Evolutionary conservation across 2,329 filamentous ascomycete species (phyloP).

Genomic region (Diplodia mutila): DNA sequence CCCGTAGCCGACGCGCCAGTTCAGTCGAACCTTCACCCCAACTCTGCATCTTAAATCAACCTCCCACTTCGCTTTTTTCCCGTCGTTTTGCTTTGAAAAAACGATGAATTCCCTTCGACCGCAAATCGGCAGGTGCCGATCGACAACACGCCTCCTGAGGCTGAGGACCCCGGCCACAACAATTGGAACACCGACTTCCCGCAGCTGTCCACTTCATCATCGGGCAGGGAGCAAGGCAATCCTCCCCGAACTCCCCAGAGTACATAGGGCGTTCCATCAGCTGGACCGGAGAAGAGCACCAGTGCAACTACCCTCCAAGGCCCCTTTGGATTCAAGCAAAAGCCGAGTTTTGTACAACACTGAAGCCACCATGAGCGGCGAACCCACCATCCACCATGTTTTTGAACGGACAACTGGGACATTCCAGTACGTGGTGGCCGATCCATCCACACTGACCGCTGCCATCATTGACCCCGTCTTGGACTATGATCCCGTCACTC

Average conservation of each 20-base stretch:
- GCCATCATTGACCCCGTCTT: constrained; percentile 65
- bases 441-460: constrained; percentile 52
- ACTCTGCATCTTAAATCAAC: neutral
- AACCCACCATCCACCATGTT: constrained; percentile 35
- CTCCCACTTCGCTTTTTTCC: neutral
- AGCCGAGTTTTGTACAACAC: neutral
- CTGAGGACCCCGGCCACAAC: neutral
- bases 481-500: constrained; percentile 53
- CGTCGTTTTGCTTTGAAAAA: neutral
- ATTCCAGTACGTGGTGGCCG: constrained; percentile 63
- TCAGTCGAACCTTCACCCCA: neutral
- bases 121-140: neutral
- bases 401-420: constrained; percentile 51
- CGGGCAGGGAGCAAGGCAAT: neutral
- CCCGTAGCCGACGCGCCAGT: no score
- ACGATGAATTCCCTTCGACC: neutral
- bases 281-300: neutral
- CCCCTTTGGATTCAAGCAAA: neutral
- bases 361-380: neutral
- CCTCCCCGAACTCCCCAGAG: neutral
- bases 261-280: neutral
- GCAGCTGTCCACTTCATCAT: neutral
- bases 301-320: neutral
- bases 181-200: neutral
- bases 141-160: neutral